Evolutionary conservation across 106 monocot species (phyloP), one percentile per base, ranked within the genome.

Genomic region (Allium cepa): DNA sequence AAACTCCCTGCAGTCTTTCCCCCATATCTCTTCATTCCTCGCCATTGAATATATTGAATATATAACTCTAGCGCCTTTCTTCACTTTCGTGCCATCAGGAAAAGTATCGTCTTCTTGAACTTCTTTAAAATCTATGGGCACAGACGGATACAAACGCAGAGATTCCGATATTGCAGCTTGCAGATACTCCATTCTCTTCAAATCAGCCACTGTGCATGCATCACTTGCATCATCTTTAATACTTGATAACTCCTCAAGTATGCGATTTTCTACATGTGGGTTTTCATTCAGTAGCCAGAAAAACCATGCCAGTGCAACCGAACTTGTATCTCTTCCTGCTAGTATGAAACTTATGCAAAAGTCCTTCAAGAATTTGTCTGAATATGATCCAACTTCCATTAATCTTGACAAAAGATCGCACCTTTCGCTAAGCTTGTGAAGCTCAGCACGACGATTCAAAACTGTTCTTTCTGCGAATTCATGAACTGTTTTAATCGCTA

Each of bases 281-380:
- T 92, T 79, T 0, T 15, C 49, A 46, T 80, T 63, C n/a, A 97
- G 71, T 8, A 97, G 81, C 89, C 92, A 97, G 74, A 97, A 87
- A 76, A 97, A 97, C 97, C 97, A 97, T 0, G 82, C 65, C 45
- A 97, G 84, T 8, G 88, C 92, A 2, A 92, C 84, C 7, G 97
- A 92, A 77, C 92, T 97, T 9, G 97, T 97, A 84, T 97, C 97
- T 1, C 97, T 69, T 7, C 97, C 97, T 0, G 97, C 92, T 8
- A 97, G 76, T 5, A 97, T 86, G 71, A 97, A 92, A 68, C 92
- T 97, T 57, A 97, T 91, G 80, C 91, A 88, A 70, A 96, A 91
- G 62, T 96, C 96, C 64, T 86, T 88, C 12, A 96, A 83, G 50
- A 86, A 81, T 53, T 86, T 80, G 55, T 91, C 77, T 1, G 88